phyloP scores from a whole-genome alignment of 2,329 filamentous ascomycete genomes.

The Curvularia verruculosa region DNA sequence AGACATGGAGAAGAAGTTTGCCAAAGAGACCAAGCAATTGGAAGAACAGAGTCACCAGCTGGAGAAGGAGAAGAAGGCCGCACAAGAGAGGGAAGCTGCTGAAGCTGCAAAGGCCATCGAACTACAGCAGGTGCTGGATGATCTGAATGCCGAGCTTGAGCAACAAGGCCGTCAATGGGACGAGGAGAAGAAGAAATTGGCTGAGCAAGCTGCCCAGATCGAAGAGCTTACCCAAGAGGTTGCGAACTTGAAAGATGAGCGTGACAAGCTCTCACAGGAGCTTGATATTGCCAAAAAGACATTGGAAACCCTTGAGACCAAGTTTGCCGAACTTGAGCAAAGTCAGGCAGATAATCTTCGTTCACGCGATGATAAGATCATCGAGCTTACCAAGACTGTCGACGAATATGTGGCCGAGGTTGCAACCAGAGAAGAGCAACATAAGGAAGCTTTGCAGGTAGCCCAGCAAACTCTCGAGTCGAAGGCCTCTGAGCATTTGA shows the following conservation, averaged over 20 bases:
- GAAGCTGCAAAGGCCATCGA: constrained; percentile 43
- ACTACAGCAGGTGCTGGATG: constrained; percentile 44
- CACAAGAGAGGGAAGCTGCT: constrained; percentile 39
- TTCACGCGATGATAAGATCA: constrained; percentile 39
- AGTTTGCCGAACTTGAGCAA: constrained; percentile 36
- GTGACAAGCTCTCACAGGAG: constrained; percentile 32
- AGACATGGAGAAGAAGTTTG: constrained; percentile 47
- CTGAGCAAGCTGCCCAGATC: constrained; percentile 39
- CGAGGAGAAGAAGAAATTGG: constrained; percentile 45
- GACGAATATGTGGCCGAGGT: constrained; percentile 34
- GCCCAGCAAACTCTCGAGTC: constrained; percentile 33
- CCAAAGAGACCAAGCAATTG: constrained; percentile 41
- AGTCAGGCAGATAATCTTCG: constrained; percentile 34
- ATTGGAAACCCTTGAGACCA: constrained; percentile 37
- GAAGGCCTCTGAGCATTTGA: constrained; percentile 40
- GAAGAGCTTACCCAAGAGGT: constrained; percentile 35
- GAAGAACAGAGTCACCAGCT: constrained; percentile 42
- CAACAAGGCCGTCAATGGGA: constrained; percentile 45
- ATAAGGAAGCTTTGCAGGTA: constrained; percentile 34
- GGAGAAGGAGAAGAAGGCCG: constrained; percentile 39
- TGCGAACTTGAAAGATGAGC: constrained; percentile 31
- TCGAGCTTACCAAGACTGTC: constrained; percentile 33
- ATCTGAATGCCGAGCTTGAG: constrained; percentile 45
- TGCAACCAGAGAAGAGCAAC: constrained; percentile 28
- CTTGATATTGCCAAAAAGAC: constrained; percentile 30